Conservation (phyloP, 495 filamentous ascomycete genomes). For the Penicillium odoratum region DNA sequence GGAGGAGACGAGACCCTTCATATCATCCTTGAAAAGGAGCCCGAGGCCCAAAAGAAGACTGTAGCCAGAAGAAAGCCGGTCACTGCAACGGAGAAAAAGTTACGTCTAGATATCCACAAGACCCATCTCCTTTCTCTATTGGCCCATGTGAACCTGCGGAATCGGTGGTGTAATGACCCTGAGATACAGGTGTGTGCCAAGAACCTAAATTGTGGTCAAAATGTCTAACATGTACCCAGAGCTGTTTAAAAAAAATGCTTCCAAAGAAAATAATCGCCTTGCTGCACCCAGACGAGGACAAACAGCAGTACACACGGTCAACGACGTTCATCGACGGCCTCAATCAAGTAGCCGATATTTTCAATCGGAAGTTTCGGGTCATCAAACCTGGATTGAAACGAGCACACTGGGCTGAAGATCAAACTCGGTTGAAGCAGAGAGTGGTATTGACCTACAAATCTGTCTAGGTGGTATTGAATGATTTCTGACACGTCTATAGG, state of each 20-base stretch:
- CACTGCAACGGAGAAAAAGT: conserved; percentile 66
- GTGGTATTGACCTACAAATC: conserved; percentile 24
- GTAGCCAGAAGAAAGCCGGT: conserved; percentile 57
- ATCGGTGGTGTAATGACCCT: conserved; percentile 85
- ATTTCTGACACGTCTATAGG: conserved; percentile 22
- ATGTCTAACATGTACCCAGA: conserved; percentile 27
- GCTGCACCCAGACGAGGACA: conserved; percentile 61
- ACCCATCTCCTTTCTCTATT: conserved; percentile 81
- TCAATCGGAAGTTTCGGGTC: conserved; percentile 63
- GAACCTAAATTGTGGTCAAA: neutral
- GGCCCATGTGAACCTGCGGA: conserved; percentile 70
- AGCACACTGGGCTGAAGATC: conserved; percentile 69
- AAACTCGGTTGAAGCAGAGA: conserved; percentile 58
- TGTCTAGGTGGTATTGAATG: neutral
- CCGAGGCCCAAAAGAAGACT: conserved; percentile 37
- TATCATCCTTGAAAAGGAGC: conserved; percentile 56
- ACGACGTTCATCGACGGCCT: conserved; percentile 78
- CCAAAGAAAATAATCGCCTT: conserved; percentile 58
- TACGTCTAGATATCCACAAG: conserved; percentile 79
- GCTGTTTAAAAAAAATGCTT: conserved; percentile 58
- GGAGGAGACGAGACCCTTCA: conserved; percentile 47
- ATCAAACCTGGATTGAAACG: conserved; percentile 69
- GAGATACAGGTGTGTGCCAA: conserved; percentile 54
- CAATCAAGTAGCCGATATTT: conserved; percentile 64
- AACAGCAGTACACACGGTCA: conserved; percentile 69